Percentiles rank a stretch among this genome's conserved stretches.
These are phyloP conservation scores for Crithidia acanthocephali DNA, from an alignment of 208 protist genomes.

Conservation along the genomic window DNA sequence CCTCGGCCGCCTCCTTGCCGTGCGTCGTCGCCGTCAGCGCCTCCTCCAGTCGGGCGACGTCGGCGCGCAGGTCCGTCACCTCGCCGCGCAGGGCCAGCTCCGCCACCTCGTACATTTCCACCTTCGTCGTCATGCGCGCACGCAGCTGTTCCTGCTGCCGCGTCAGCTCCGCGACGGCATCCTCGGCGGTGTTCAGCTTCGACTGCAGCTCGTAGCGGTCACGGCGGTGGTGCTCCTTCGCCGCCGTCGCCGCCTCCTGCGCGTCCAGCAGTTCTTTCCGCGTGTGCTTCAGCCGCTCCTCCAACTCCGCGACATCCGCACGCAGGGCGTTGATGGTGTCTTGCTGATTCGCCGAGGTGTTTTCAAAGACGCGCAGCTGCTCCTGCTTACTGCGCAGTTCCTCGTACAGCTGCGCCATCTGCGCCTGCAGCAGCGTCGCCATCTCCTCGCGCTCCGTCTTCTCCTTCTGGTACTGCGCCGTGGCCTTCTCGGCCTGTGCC, in stretches of 20 bases:
- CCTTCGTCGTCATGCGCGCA: constrained; percentile 39
- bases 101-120: constrained; percentile 52
- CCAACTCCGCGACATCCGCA: constrained; percentile 31
- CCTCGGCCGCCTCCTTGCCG: constrained; percentile 39
- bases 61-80: constrained; percentile 47
- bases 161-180: constrained; percentile 37
- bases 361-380: constrained; percentile 35
- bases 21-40: constrained; percentile 35
- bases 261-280: constrained; percentile 40
- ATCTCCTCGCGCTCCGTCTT: constrained; percentile 51
- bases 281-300: constrained; percentile 34
- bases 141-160: constrained; percentile 41
- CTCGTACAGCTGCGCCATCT: constrained; percentile 53
- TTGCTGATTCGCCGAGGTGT: constrained; percentile 35
- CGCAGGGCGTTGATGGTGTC: constrained; percentile 34
- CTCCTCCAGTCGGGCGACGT: constrained; percentile 41
- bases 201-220: constrained; percentile 44
- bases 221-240: constrained; percentile 52
- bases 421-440: constrained; percentile 43
- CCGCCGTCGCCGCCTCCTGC: constrained; percentile 34
- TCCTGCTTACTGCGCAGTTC: constrained; percentile 46
- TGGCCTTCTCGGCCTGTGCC: constrained; percentile 32
- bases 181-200: constrained; percentile 44
- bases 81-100: constrained; percentile 55
- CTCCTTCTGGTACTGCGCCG: constrained; percentile 35